phyloP scores from a whole-genome alignment of 2,329 filamentous ascomycete species.

The Elsinoe perseae region DNA sequence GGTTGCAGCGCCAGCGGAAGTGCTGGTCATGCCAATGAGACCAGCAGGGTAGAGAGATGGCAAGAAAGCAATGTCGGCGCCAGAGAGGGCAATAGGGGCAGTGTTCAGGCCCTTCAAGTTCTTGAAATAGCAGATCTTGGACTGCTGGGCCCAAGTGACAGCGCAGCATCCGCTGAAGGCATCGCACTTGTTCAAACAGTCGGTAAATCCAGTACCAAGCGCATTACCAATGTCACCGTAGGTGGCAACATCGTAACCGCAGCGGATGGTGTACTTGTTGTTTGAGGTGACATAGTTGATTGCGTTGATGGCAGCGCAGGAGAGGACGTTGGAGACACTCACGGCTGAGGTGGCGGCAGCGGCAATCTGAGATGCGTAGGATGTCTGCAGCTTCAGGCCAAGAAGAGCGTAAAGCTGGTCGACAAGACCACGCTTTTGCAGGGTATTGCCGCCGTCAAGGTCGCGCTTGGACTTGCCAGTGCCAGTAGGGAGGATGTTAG shows the following conservation, averaged over 20 bases:
- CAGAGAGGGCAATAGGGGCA: background rate
- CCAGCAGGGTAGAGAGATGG: constrained; percentile 13
- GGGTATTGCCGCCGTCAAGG: background rate
- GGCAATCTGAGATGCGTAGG: background rate
- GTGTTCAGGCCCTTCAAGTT: constrained; percentile 12
- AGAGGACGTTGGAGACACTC: background rate
- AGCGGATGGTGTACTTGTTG: constrained; percentile 9
- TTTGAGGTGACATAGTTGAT: constrained; percentile 6
- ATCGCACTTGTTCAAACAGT: constrained; percentile 10
- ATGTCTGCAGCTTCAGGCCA: background rate
- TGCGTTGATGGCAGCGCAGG: constrained; percentile 8
- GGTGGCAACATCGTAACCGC: constrained; percentile 1
- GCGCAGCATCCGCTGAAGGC: constrained; percentile 13
- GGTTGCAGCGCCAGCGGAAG: constrained; percentile 15
- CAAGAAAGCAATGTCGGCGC: constrained; percentile 7
- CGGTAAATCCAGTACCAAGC: constrained; percentile 1
- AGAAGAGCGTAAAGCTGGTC: background rate
- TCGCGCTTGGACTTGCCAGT: background rate
- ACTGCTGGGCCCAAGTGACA: constrained; percentile 10
- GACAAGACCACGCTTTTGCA: constrained; percentile 17
- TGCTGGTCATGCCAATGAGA: constrained; percentile 15
- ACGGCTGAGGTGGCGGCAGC: background rate
- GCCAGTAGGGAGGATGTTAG: constrained; percentile 2
- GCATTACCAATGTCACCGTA: constrained; percentile 10
- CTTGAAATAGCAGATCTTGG: constrained; percentile 15